A percentile compares a stretch with the other conserved stretches of the same genome.
Conservation (phyloP, 2,329 filamentous ascomycete species). For the Scytalidium sp. region DNA sequence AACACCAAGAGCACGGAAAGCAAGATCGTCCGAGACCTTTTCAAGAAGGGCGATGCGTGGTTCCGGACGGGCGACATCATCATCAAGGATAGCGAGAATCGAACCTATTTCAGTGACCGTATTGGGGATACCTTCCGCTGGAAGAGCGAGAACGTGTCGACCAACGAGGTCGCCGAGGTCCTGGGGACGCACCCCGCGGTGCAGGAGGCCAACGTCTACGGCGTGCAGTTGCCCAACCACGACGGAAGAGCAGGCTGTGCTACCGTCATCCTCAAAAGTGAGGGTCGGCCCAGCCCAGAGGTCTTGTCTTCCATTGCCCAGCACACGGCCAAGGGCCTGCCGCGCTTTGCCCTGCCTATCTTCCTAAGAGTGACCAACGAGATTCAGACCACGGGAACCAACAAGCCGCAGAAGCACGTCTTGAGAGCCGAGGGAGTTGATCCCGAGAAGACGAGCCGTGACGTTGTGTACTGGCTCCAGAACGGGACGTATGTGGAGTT, state of each 20-base stretch:
- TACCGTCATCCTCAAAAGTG: constrained; percentile 59
- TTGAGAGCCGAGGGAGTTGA: constrained; percentile 73
- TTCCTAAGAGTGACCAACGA: constrained; percentile 67
- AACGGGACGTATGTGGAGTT: constrained; percentile 68
- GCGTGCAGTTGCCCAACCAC: constrained; percentile 73
- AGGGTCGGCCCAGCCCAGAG: constrained; percentile 33
- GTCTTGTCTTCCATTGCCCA: constrained; percentile 57
- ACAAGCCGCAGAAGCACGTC: constrained; percentile 81
- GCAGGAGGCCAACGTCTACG: constrained; percentile 82
- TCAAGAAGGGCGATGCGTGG: constrained; percentile 74
- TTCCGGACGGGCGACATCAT: constrained; percentile 84
- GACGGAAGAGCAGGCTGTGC: constrained; percentile 84
- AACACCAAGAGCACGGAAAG: constrained; percentile 67
- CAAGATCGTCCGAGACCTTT: constrained; percentile 73
- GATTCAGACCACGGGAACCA: constrained; percentile 73
- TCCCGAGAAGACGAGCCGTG: constrained; percentile 47
- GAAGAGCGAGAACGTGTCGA: constrained; percentile 83
- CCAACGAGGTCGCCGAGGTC: constrained; percentile 75
- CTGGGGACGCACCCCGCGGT: constrained; percentile 65
- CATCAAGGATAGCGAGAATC: constrained; percentile 66
- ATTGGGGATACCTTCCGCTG: constrained; percentile 77
- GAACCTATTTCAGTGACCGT: constrained; percentile 77
- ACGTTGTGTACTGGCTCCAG: constrained; percentile 56
- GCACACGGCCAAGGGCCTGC: constrained; percentile 57
- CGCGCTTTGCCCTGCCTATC: constrained; percentile 72